Conservation (phyloP, 768 basidiomycete species). For the Calocybe cyanea region DNA sequence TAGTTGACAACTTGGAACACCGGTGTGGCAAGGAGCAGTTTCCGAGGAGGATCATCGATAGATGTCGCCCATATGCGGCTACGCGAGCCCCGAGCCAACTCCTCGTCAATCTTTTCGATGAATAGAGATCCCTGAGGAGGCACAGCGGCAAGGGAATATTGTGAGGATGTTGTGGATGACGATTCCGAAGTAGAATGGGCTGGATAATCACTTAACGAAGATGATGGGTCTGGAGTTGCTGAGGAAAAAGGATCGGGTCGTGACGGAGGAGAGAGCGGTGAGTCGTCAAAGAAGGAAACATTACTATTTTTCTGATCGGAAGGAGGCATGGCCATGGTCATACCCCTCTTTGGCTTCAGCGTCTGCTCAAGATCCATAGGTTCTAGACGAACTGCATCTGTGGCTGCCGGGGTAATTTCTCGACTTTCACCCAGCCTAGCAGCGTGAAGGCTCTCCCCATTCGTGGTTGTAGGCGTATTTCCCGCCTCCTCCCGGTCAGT, state of each 20-base stretch:
- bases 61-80: constrained; percentile 57
- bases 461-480: constrained; percentile 46
- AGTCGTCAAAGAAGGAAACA: constrained; percentile 25
- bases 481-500: constrained; percentile 66
- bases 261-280: constrained; percentile 39
- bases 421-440: constrained; percentile 2
- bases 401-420: constrained; percentile 9
- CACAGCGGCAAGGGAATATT: constrained; percentile 47
- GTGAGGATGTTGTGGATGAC: constrained; percentile 68
- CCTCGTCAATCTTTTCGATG: constrained; percentile 68
- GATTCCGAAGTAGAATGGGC: constrained; percentile 69
- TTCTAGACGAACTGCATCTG: constrained; percentile 18
- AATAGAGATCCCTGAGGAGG: constrained; percentile 48
- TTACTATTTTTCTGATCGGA: constrained; percentile 17
- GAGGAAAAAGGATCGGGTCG: constrained; percentile 57
- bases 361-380: constrained; percentile 36
- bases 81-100: constrained; percentile 57
- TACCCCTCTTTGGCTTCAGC: constrained; percentile 33
- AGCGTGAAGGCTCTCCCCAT: constrained; percentile 26
- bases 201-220: constrained; percentile 70
- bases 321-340: constrained; percentile 23
- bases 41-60: constrained; percentile 84
- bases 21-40: constrained; percentile 77
- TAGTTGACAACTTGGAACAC: constrained; percentile 92
- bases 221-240: constrained; percentile 74